These are phyloP conservation scores for Kentomonas sorsogonicus DNA, from an alignment of 208 protist species.

Conservation along the genomic window DNA sequence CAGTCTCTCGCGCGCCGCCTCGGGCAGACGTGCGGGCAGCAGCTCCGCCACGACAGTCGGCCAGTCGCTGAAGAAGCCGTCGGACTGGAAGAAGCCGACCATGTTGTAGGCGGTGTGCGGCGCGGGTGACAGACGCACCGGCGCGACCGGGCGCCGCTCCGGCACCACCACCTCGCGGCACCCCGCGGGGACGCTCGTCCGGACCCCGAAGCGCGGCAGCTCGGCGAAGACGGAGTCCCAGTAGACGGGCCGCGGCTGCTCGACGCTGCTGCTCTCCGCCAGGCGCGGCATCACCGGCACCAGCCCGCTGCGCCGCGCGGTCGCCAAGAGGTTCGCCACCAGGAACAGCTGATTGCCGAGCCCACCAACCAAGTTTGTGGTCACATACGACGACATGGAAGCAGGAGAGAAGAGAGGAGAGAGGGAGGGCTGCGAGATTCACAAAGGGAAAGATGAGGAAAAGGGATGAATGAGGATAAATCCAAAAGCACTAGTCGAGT, in stretches of 20 bases:
- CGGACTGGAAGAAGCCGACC: conserved; percentile 83
- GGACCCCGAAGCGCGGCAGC: conserved; percentile 32
- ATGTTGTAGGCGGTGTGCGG: conserved; percentile 38
- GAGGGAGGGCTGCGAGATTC: not conserved
- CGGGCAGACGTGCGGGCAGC: conserved; percentile 26
- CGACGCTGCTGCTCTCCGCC: conserved; percentile 62
- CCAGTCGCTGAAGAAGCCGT: conserved; percentile 55
- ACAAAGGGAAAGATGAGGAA: conserved; percentile 4
- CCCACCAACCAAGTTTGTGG: conserved; percentile 79
- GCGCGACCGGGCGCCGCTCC: conserved; percentile 47
- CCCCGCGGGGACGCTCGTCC: not conserved
- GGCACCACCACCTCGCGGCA: conserved; percentile 35
- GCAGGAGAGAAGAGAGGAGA: conserved; percentile 15
- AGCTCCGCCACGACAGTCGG: conserved; percentile 27
- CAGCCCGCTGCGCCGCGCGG: conserved; percentile 35
- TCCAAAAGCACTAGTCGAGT: conserved; percentile 39
- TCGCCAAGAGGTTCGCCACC: conserved; percentile 72
- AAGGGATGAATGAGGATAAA: conserved; percentile 17
- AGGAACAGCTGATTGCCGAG: conserved; percentile 87
- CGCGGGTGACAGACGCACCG: conserved; percentile 11
- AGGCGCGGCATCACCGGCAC: conserved; percentile 32
- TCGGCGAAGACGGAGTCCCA: conserved; percentile 65
- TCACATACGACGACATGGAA: conserved; percentile 22
- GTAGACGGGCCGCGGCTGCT: conserved; percentile 66
- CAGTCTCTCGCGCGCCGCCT: conserved; percentile 26